phyloP scores from a whole-genome alignment of 345 rosid genomes.

The Chamaenerion angustifolium region DNA sequence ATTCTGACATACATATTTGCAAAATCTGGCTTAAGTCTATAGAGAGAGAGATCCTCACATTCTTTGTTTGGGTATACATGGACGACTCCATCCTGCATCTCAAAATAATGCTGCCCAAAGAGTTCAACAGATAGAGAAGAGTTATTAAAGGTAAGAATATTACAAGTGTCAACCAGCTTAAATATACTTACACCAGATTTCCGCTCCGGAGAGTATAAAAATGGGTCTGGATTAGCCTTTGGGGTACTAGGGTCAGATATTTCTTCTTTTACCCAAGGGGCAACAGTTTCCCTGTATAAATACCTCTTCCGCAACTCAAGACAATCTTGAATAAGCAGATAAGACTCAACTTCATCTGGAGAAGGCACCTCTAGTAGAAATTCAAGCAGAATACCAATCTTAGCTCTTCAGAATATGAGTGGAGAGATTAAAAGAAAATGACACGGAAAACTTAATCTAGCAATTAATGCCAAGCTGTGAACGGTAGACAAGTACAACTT shows the following conservation, averaged over 20 bases:
- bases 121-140: conserved; percentile 3
- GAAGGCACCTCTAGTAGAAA: conserved; percentile 58
- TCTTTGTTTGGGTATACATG: conserved; percentile 82
- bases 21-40: background rate
- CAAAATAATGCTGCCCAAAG: conserved; percentile 64
- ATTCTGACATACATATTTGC: conserved; percentile 14
- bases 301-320: conserved; percentile 81
- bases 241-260: conserved; percentile 97
- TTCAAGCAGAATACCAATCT: background rate
- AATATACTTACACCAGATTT: conserved; percentile 56
- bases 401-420: background rate
- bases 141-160: background rate
- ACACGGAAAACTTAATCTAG: no score
- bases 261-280: conserved; percentile 94
- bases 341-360: conserved; percentile 74
- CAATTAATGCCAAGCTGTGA: no score
- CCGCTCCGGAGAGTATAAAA: conserved; percentile 56
- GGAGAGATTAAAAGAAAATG: no score
- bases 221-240: conserved; percentile 83
- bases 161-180: background rate
- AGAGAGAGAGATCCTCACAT: conserved; percentile 24
- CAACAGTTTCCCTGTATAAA: conserved; percentile 65
- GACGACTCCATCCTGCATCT: conserved; percentile 91
- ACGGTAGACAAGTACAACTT: no score
- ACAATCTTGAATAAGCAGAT: conserved; percentile 74